Evolutionary conservation across 2,329 filamentous ascomycete species (phyloP), one percentile per base, ranked within the genome.

Genomic region (Parafenestella ontariensis): DNA sequence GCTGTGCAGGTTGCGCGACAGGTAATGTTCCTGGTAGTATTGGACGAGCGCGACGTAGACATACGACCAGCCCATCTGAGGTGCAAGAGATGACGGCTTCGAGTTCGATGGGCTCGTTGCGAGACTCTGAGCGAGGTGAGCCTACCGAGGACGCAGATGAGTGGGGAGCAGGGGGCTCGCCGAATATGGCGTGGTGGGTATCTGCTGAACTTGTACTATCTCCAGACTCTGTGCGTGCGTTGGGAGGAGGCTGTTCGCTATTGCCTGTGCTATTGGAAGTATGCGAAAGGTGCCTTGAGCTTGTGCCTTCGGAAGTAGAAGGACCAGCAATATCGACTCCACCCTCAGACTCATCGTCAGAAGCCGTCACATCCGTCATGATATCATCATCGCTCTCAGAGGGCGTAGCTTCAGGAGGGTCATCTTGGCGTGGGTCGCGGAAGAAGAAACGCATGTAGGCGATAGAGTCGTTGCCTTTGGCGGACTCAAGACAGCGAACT

Each of bases 11-110:
- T 43, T 66, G 65, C 11, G 58, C 44, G 26, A 51, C 36, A 13
- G 70, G 68, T 26, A 69, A 49, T 3, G 54, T 51, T 21, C 66
- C 66, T 3, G 89, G 89, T 42, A 92, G 86, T 7, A 86, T 82
- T 3, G 90, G 88, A 23, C 89, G 85, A 21, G 91, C 91, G 59
- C 85, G 86, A 51, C 92, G 85, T 13, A 96, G 79, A 45, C 94
- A 87, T 7, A 96, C 91, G 2, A 96, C 91, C 0, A 96, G 80
- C 0, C 92, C 92, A 72, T 96, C 92, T 0, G 92, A 96, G 2
- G 91, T 92, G 76, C 92, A 96, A 0, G 92, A 96, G 5, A 96
- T 88, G n/a, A 96, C 91, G 2, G 91, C 92, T 76, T 96, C 92
- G 3, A 96, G 79, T 76, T 96, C 91, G 46, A 92, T 81, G 1